Evolutionary conservation across 202 grass and related monocot genomes (phyloP).

Genomic region (Eragrostis tef): DNA sequence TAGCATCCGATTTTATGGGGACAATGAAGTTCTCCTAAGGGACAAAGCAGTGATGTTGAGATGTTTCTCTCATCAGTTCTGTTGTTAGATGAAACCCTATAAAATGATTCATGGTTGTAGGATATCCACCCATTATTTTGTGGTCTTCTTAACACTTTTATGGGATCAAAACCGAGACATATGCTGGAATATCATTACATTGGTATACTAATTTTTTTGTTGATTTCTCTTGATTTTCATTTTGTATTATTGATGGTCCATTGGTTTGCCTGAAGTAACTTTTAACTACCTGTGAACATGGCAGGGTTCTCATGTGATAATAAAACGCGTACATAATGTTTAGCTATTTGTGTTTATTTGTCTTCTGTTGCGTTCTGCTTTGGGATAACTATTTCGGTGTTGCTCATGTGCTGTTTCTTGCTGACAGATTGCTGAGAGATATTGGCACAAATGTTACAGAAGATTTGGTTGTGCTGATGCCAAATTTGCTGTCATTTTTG

Average conservation of each 20-base stretch:
- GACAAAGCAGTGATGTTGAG: not conserved
- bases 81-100: not conserved
- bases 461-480: slow-evolving; percentile 86
- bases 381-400: slow-evolving; percentile 31
- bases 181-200: slow-evolving; percentile 22
- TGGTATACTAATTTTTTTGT: slow-evolving; percentile 33
- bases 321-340: slow-evolving; percentile 4
- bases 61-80: slow-evolving; percentile 9
- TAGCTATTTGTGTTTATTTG: slow-evolving; percentile 19
- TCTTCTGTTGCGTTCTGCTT: not conserved
- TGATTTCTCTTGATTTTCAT: slow-evolving; percentile 32
- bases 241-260: slow-evolving; percentile 39
- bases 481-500: slow-evolving; percentile 93
- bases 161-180: slow-evolving; percentile 17
- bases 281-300: no score
- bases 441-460: slow-evolving; percentile 69
- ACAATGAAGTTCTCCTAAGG: not conserved
- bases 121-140: not conserved
- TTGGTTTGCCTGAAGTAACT: no score
- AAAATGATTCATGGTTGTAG: not conserved
- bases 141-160: not conserved
- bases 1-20: not conserved
- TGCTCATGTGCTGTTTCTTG: slow-evolving; percentile 55
- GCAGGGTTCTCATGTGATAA: not conserved
- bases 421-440: slow-evolving; percentile 84